These are phyloP conservation scores for Colletotrichum sp. DNA, from an alignment of 2,329 filamentous ascomycete genomes.

Conservation along the genomic window DNA sequence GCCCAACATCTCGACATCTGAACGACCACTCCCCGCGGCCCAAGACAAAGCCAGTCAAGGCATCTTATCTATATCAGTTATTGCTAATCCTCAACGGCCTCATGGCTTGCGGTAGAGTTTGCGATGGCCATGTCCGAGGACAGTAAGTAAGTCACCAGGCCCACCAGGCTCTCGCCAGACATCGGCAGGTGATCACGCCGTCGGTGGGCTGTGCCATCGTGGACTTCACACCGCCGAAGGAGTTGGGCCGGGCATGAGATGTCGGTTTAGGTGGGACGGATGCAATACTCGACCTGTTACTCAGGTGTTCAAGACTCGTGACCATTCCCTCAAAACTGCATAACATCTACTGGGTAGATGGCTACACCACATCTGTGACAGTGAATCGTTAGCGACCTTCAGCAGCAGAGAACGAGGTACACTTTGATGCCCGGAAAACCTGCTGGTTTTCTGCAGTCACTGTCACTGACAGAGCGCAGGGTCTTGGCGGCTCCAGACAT, in stretches of 20 bases:
- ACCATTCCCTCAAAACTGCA: background rate
- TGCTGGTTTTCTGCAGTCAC: background rate
- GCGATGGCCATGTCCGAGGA: background rate
- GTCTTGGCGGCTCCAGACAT: constrained; percentile 11
- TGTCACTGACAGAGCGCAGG: constrained; percentile 6
- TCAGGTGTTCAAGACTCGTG: background rate
- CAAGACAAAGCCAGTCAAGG: background rate
- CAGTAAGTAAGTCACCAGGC: constrained; percentile 1
- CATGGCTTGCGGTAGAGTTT: background rate
- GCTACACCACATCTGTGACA: background rate
- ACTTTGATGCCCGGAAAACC: background rate
- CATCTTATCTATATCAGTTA: background rate
- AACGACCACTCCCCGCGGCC: background rate
- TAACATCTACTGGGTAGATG: background rate
- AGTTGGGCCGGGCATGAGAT: background rate
- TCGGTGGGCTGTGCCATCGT: constrained; percentile 3
- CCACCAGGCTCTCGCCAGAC: background rate
- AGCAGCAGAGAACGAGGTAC: background rate
- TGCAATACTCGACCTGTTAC: background rate
- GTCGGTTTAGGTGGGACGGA: background rate
- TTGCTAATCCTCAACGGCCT: background rate
- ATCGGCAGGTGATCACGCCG: constrained; percentile 12
- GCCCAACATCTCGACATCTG: background rate
- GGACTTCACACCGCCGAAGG: background rate
- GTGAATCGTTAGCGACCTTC: background rate